Evolutionary conservation across 305 asterid species (phyloP).

Genomic region (Plantago lanceolata): DNA sequence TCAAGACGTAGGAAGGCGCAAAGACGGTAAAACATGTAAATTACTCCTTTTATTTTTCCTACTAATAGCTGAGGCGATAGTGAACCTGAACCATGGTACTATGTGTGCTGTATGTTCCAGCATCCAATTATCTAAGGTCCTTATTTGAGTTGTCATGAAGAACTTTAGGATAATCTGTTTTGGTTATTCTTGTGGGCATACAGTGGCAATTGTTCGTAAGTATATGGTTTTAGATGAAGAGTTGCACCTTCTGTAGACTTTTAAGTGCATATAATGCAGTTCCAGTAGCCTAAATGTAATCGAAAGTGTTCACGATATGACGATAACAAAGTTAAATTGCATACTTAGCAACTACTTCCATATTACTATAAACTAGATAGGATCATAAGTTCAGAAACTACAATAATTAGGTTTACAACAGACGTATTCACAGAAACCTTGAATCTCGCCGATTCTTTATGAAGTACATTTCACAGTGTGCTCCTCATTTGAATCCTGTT

Average conservation of each 20-base stretch:
- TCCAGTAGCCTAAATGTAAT: too few species aligned
- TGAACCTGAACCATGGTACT: too few species aligned
- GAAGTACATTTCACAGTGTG: background rate
- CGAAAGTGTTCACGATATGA: background rate
- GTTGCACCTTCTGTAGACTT: background rate
- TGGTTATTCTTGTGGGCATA: background rate
- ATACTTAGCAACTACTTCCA: background rate
- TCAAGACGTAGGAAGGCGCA: constrained; percentile 81
- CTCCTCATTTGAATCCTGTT: background rate
- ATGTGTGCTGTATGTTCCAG: background rate
- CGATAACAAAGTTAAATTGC: background rate
- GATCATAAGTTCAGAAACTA: constrained; percentile 1
- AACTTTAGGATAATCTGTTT: background rate
- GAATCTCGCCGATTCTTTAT: background rate
- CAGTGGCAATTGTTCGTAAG: background rate
- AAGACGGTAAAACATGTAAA: constrained; percentile 39
- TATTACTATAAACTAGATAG: background rate
- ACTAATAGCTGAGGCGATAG: too few species aligned
- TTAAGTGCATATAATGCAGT: too few species aligned
- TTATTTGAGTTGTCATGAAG: background rate
- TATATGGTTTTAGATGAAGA: too few species aligned
- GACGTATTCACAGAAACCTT: background rate
- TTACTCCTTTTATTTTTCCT: background rate
- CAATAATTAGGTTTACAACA: constrained; percentile 4
- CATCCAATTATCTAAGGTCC: background rate